These are phyloP conservation scores for Datisca glomerata DNA, from an alignment of 306 rosid genomes.

Conservation along the genomic window DNA sequence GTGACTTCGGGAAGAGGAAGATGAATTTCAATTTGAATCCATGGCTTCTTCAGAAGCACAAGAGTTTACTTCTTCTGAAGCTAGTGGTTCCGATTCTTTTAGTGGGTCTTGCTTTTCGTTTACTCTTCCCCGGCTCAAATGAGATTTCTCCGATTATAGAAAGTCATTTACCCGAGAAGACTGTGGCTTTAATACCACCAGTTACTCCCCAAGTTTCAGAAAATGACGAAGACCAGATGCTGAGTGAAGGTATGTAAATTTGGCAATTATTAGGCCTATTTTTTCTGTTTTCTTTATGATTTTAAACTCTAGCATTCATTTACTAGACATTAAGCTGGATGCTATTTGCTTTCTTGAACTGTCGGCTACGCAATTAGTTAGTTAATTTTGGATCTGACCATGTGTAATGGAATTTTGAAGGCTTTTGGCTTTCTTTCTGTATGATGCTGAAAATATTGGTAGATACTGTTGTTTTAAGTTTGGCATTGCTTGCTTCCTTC, in stretches of 20 bases:
- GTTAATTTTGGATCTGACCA: background rate
- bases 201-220: background rate
- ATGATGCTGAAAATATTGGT: background rate
- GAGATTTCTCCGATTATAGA: constrained; percentile 33
- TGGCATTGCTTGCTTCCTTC: background rate
- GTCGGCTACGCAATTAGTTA: background rate
- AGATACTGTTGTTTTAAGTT: background rate
- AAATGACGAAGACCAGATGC: background rate
- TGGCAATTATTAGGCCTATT: no score
- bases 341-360: background rate
- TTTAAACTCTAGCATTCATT: background rate
- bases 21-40: constrained; percentile 47
- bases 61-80: constrained; percentile 30
- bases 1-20: constrained; percentile 9
- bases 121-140: constrained; percentile 35
- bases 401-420: background rate
- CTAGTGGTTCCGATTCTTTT: constrained; percentile 32
- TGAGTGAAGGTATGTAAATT: background rate
- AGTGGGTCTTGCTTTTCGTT: constrained; percentile 48
- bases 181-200: constrained; percentile 6
- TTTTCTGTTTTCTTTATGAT: background rate
- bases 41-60: constrained; percentile 31
- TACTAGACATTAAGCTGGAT: background rate
- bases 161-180: constrained; percentile 33
- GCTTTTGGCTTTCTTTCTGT: no score